Evolutionary conservation across 2,329 filamentous ascomycete species (phyloP), one percentile per base, ranked within the genome.

Genomic region (Talaromyces sp.): DNA sequence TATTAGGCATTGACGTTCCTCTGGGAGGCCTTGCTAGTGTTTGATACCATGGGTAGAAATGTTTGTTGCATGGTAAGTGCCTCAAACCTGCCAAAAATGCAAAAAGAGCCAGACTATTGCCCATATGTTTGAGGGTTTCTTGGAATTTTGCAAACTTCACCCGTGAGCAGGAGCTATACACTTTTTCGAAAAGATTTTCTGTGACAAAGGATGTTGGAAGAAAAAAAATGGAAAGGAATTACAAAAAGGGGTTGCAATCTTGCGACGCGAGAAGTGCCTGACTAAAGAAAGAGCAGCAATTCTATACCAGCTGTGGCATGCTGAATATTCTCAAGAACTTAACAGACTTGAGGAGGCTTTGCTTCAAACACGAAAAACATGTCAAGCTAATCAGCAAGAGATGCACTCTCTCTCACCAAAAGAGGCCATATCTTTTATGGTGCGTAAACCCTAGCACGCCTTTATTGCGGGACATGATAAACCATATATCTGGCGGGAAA

Each of bases 91-190:
- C 22, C 22, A 22, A 22, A 22, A 22, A 22, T 22, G 22, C 22
- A 22, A 22, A 22, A 22, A 22, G 22, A 22, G 22, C 22, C 22
- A 22, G 22, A 22, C 22, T 22, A 22, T 22, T 22, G 22, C 22
- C 22, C 22, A 22, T 22, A 22, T 22, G 22, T 22, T 22, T 22
- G 22, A 63, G 50, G 37, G 58, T 49, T 22, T 57, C 13, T 10
- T 63, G 47, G 50, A 49, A n/a, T 49, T 57, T 33, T 63, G 61
- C 39, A 63, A 63, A 57, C 50, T 57, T 35, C 39, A 58, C 17
- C 50, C 61, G 4, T 45, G 49, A 37, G 50, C 39, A 63, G 58
- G 61, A 58, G 50, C 35, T 57, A 35, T 63, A 57, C 37, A 50
- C 25, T 2, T 13, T 25, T 17, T 35, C 27, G 27, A 57, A 25